Conservation (phyloP, 176 grass and related monocot species). For the Ananas comosus region DNA sequence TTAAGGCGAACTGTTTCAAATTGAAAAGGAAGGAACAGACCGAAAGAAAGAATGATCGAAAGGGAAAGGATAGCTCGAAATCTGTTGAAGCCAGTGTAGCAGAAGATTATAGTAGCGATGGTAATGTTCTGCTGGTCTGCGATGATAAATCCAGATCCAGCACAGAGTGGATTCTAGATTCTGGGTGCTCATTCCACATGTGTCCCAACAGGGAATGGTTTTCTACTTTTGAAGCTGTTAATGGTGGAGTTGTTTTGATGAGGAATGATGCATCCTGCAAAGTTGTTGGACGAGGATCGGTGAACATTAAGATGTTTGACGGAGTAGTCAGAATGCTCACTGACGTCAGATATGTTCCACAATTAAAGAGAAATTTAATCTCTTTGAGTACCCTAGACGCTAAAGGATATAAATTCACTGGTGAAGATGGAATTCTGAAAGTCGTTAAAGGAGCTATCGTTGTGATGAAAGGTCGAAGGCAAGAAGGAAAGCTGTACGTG, state of each 20-base stretch:
- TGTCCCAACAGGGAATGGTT: slow-evolving; percentile 12
- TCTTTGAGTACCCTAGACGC: slow-evolving; percentile 10
- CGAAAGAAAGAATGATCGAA: not conserved
- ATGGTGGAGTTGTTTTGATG: slow-evolving; percentile 5
- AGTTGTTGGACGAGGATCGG: not conserved
- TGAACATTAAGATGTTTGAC: slow-evolving; percentile 17
- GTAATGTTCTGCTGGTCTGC: not conserved
- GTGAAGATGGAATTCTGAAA: not conserved
- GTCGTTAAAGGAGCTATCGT: not conserved
- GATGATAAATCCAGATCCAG: too few species aligned
- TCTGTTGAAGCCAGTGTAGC: not conserved
- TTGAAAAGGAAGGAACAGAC: not conserved
- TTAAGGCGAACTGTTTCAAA: not conserved
- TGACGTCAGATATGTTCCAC: not conserved
- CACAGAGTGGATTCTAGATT: not conserved
- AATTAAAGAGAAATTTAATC: slow-evolving; percentile 8
- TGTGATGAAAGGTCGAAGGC: slow-evolving; percentile 7
- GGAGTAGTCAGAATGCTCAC: not conserved
- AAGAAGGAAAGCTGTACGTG: not conserved
- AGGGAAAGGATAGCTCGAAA: not conserved
- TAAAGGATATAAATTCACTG: slow-evolving; percentile 4
- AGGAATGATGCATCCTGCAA: slow-evolving; percentile 1
- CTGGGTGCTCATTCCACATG: slow-evolving; percentile 14
- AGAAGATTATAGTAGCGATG: not conserved
- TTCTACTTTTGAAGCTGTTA: not conserved